Conservation (phyloP, 345 rosid species). For the Aquilaria malaccensis region DNA sequence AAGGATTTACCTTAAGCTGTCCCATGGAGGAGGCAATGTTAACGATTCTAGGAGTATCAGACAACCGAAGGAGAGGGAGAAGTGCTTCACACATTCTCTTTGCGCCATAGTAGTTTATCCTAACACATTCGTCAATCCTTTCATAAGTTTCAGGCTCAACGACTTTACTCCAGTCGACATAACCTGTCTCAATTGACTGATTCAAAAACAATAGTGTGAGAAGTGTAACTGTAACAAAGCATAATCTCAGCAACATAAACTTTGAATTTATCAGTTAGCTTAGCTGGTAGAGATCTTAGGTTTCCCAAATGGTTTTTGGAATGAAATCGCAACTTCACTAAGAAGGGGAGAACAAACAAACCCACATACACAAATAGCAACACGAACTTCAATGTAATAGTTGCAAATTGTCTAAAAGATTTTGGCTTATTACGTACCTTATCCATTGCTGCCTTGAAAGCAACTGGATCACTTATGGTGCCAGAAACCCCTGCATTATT, state of each 20-base stretch:
- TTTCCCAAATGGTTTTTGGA: no score
- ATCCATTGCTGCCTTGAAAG: conserved; percentile 19
- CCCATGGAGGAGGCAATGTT: conserved; percentile 20
- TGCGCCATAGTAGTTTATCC: conserved; percentile 20
- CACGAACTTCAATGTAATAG: no score
- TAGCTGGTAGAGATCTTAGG: no score
- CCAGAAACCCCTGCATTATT: conserved; percentile 22
- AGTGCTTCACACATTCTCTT: conserved; percentile 17
- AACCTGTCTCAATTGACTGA: not conserved
- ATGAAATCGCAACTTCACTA: no score
- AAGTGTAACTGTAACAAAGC: no score
- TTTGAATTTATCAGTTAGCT: no score
- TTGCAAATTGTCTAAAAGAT: no score
- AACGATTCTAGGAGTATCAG: conserved; percentile 17
- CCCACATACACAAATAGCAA: no score
- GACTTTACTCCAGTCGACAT: conserved; percentile 11
- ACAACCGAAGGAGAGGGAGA: conserved; percentile 9
- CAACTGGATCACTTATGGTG: not conserved
- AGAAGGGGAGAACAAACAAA: no score
- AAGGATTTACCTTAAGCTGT: conserved; percentile 6
- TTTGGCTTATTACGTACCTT: conserved; percentile 8
- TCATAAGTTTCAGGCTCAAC: conserved; percentile 5
- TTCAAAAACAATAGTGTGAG: no score
- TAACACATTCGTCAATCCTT: conserved; percentile 10
- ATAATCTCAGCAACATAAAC: no score